These are phyloP conservation scores for Glonium stellatum DNA, from an alignment of 495 filamentous ascomycete species.

Conservation along the genomic window DNA sequence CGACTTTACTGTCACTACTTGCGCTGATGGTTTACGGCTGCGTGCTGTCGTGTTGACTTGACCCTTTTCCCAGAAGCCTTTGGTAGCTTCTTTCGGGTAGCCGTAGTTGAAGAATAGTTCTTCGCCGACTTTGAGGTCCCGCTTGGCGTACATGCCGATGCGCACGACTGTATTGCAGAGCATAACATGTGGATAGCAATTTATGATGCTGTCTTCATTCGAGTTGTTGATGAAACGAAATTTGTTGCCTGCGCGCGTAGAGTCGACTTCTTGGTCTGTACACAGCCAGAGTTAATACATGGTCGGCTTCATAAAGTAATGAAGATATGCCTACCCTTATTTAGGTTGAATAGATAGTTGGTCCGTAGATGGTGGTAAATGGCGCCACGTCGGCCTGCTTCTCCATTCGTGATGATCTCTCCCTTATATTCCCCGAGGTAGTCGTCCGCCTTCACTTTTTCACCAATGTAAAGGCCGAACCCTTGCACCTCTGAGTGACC, in stretches of 20 bases:
- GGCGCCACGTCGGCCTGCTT: conserved; percentile 57
- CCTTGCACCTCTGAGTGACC: conserved; percentile 57
- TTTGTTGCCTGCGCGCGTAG: conserved; percentile 44
- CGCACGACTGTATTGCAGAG: conserved; percentile 60
- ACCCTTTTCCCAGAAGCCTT: conserved; percentile 11
- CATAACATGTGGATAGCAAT: conserved; percentile 51
- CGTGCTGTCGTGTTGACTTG: not conserved
- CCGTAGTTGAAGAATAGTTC: conserved; percentile 69
- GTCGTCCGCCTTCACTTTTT: conserved; percentile 51
- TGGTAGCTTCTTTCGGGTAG: conserved; percentile 20
- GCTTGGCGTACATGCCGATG: conserved; percentile 58
- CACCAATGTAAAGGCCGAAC: conserved; percentile 59
- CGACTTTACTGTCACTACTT: not conserved
- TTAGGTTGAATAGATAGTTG: conserved; percentile 61
- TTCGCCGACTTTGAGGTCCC: conserved; percentile 54
- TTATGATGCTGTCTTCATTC: conserved; percentile 38
- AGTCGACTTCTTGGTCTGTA: conserved; percentile 41
- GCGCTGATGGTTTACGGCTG: not conserved
- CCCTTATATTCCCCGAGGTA: conserved; percentile 69
- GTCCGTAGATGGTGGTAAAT: conserved; percentile 55
- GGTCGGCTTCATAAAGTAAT: conserved; percentile 22
- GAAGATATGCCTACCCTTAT: conserved; percentile 39
- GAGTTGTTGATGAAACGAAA: conserved; percentile 66
- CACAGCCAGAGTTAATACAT: conserved; percentile 33
- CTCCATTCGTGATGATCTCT: conserved; percentile 57